phyloP scores from a whole-genome alignment of 768 basidiomycete genomes.

The Termitomyces sp. region DNA sequence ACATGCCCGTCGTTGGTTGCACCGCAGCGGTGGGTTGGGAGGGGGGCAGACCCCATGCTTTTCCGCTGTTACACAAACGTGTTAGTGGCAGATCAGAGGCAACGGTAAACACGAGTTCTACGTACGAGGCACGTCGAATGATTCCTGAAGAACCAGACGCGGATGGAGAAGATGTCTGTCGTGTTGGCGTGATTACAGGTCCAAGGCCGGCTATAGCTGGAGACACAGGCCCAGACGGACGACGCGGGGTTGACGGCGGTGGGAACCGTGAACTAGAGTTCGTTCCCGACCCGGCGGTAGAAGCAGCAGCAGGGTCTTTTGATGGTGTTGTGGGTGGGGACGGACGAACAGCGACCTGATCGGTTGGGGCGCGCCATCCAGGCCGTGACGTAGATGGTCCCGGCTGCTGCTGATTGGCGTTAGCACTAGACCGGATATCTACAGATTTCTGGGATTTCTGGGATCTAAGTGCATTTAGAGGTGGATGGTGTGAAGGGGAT shows the following conservation, averaged over 20 bases:
- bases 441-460: slow-evolving; percentile 7
- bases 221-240: slow-evolving; percentile 20
- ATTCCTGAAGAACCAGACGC: slow-evolving; percentile 10
- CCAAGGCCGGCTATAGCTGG: slow-evolving; percentile 44
- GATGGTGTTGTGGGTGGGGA: slow-evolving; percentile 13
- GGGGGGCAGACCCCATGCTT: slow-evolving; percentile 54
- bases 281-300: neutral
- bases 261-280: slow-evolving; percentile 16
- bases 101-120: slow-evolving; percentile 14
- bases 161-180: slow-evolving; percentile 35
- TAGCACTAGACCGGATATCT: neutral
- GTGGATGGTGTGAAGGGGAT: neutral
- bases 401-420: neutral
- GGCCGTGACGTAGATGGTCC: slow-evolving; percentile 8
- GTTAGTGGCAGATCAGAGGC: neutral
- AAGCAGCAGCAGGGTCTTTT: slow-evolving; percentile 3
- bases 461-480: neutral
- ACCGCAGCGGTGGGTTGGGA: slow-evolving; percentile 24
- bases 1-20: slow-evolving; percentile 41
- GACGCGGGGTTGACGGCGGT: slow-evolving; percentile 20
- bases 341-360: slow-evolving; percentile 5
- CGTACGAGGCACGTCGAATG: slow-evolving; percentile 48
- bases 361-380: slow-evolving; percentile 11
- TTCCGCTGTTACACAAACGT: slow-evolving; percentile 29
- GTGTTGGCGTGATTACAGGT: slow-evolving; percentile 62